phyloP scores from a whole-genome alignment of 495 filamentous ascomycete genomes.

The Apodospora peruviana region DNA sequence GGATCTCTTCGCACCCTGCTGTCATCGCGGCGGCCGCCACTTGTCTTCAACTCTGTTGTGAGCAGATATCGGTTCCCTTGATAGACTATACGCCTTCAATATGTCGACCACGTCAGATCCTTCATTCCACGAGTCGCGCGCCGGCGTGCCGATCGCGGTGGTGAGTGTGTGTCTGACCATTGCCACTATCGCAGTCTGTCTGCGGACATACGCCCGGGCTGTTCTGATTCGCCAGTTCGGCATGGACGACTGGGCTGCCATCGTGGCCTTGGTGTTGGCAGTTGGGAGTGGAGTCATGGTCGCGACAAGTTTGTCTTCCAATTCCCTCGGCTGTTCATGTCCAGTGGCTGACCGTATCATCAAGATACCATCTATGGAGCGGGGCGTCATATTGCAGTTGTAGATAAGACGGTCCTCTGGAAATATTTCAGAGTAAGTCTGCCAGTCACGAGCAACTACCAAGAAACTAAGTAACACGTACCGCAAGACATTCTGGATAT shows the following conservation, averaged over 20 bases:
- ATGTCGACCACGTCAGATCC: constrained; percentile 2
- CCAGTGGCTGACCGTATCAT: neutral
- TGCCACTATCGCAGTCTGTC: constrained; percentile 26
- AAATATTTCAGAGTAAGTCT: too few relatives aligned
- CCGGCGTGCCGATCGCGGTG: constrained; percentile 16
- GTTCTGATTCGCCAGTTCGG: constrained; percentile 36
- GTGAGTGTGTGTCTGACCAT: constrained; percentile 16
- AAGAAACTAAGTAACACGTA: constrained; percentile 11
- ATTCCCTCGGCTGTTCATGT: neutral
- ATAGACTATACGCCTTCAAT: too few relatives aligned
- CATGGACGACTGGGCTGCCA: constrained; percentile 32
- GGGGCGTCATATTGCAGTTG: neutral
- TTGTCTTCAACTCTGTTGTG: neutral
- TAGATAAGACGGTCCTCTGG: too few relatives aligned
- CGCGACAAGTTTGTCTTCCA: constrained; percentile 10
- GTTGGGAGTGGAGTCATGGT: constrained; percentile 21
- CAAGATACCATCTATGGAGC: neutral
- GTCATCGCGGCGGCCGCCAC: neutral
- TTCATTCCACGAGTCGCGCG: constrained; percentile 14
- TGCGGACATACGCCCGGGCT: constrained; percentile 35
- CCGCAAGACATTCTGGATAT: constrained; percentile 33
- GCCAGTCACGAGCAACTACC: neutral
- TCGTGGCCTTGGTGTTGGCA: constrained; percentile 19
- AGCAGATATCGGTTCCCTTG: too few relatives aligned
- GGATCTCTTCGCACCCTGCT: too few relatives aligned